These are phyloP conservation scores for Hortiboletus campestris DNA, from an alignment of 768 basidiomycete species.

Conservation along the genomic window DNA sequence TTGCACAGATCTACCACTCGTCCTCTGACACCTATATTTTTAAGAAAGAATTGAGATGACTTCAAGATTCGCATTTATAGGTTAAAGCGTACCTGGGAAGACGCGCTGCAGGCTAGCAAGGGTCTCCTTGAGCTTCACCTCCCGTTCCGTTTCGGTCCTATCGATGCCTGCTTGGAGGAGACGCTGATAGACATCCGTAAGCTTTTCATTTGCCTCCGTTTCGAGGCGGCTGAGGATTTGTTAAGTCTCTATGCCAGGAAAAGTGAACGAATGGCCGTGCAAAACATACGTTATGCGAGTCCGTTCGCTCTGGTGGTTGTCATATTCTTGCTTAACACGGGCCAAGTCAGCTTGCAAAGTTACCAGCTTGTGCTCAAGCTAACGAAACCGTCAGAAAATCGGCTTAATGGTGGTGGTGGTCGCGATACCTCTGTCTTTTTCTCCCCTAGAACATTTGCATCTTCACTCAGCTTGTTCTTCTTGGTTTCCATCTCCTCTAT, in stretches of 20 bases:
- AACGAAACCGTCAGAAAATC: neutral
- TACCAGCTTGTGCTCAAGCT: slow-evolving; percentile 61
- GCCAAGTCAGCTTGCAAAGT: slow-evolving; percentile 60
- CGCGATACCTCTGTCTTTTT: slow-evolving; percentile 56
- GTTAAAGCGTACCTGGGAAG: slow-evolving; percentile 67
- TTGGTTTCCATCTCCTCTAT: slow-evolving; percentile 63
- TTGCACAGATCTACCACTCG: slow-evolving; percentile 93
- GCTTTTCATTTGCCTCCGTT: slow-evolving; percentile 88
- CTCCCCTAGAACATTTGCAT: slow-evolving; percentile 44
- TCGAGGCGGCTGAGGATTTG: slow-evolving; percentile 69
- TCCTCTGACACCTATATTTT: slow-evolving; percentile 74
- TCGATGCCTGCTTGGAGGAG: slow-evolving; percentile 90
- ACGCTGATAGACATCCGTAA: slow-evolving; percentile 77
- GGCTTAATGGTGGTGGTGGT: too few species aligned
- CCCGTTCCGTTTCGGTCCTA: slow-evolving; percentile 81
- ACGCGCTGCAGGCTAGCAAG: slow-evolving; percentile 79
- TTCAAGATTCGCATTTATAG: neutral
- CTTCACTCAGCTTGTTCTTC: slow-evolving; percentile 53
- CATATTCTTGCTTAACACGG: slow-evolving; percentile 69
- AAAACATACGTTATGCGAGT: slow-evolving; percentile 63
- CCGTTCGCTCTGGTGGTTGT: slow-evolving; percentile 83
- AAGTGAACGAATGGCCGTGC: neutral
- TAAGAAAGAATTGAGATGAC: neutral
- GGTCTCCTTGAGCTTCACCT: slow-evolving; percentile 82
- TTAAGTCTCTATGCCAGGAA: neutral